Conservation (phyloP, 345 rosid genomes). For the Hirschfeldia incana region DNA sequence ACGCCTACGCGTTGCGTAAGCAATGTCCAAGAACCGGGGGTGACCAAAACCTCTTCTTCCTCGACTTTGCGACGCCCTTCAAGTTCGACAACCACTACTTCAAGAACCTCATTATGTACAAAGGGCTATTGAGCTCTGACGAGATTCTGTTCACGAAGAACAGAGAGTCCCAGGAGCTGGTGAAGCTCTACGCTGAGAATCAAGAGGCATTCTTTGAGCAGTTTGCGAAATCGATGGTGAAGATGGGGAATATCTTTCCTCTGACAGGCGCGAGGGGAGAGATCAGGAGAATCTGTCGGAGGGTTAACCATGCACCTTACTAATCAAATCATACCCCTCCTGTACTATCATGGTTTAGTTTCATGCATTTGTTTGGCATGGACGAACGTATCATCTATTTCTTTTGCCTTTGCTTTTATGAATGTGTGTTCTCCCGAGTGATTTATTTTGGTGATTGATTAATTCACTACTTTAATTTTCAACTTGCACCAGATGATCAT, state of each 20-base stretch:
- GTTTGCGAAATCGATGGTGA: slow-evolving; percentile 73
- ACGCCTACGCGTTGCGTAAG: slow-evolving; percentile 42
- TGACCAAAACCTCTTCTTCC: slow-evolving; percentile 58
- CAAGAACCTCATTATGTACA: slow-evolving; percentile 60
- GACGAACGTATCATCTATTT: slow-evolving; percentile 15
- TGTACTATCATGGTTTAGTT: neutral
- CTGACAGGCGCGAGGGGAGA: slow-evolving; percentile 66
- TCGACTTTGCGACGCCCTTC: slow-evolving; percentile 58
- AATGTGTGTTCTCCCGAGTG: neutral
- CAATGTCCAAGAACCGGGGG: slow-evolving; percentile 58
- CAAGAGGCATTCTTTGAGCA: slow-evolving; percentile 61
- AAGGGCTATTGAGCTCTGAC: slow-evolving; percentile 74
- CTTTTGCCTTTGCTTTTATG: slow-evolving; percentile 6
- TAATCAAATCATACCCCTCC: slow-evolving; percentile 15
- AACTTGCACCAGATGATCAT: neutral
- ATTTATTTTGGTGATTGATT: neutral
- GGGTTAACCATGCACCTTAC: slow-evolving; percentile 44
- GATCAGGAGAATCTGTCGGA: slow-evolving; percentile 62
- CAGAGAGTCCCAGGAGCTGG: slow-evolving; percentile 53
- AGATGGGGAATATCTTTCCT: slow-evolving; percentile 76
- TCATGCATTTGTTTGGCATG: slow-evolving; percentile 21
- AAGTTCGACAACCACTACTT: slow-evolving; percentile 76
- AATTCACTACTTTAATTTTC: neutral
- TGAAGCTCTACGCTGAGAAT: slow-evolving; percentile 56
- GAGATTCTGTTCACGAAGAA: slow-evolving; percentile 63